Conservation (phyloP, 2,329 filamentous ascomycete genomes). For the Fusarium sp. region DNA sequence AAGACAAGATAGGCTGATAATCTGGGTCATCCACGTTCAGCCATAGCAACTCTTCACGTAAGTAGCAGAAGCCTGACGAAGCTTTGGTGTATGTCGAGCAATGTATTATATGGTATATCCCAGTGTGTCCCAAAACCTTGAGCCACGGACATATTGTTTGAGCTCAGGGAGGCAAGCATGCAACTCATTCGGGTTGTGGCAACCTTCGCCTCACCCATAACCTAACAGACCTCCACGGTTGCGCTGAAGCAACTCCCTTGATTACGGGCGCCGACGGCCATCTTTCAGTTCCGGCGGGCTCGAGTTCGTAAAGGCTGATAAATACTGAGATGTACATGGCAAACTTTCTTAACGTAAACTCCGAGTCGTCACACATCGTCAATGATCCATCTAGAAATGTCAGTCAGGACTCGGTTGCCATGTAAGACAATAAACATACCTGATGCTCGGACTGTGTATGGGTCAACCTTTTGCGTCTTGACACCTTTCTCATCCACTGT, state of each 20-base stretch:
- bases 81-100: background rate
- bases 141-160: background rate
- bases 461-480: constrained; percentile 31
- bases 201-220: constrained; percentile 48
- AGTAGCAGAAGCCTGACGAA: too few species aligned
- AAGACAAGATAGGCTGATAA: too few species aligned
- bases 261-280: constrained; percentile 42
- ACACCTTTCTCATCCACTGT: constrained; percentile 36
- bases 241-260: constrained; percentile 42
- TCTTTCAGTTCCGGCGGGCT: constrained; percentile 39
- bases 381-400: constrained; percentile 43
- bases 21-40: background rate
- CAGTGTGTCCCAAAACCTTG: background rate
- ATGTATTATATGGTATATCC: background rate
- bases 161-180: background rate
- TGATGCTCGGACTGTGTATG: constrained; percentile 45
- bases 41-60: background rate
- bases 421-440: constrained; percentile 39
- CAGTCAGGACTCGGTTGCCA: constrained; percentile 9
- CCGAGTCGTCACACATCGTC: constrained; percentile 47
- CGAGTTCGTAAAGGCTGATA: constrained; percentile 50
- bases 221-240: constrained; percentile 41
- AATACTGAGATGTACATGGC: constrained; percentile 48
- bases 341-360: constrained; percentile 47
- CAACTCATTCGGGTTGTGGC: constrained; percentile 1